Base-by-base conservation (phyloP, 192 early-diverging fungal species). In the Glomus cerebriforme region DNA sequence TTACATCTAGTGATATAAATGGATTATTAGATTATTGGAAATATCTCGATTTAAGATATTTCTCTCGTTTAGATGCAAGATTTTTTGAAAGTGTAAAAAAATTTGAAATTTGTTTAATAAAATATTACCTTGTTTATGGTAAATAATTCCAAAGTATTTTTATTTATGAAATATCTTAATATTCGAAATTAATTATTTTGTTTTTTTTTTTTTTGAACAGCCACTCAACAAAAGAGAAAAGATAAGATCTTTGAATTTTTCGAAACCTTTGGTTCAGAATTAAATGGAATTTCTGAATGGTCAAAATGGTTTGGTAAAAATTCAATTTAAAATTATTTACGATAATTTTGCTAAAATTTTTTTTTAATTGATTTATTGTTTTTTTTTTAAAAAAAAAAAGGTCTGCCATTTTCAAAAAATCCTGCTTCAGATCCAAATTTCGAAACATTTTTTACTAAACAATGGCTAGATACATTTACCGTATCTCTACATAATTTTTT, bases 101-200 rank as follows among this genome's bases (percentile, higher is more conserved):
- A 77, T 89, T 91, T 77, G 90, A 91, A 77, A 81, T 86, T 13
- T 84, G 87, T 78, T 79, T 91, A 59, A 85, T 90, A 58, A 78
- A 86, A 76, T 88, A 90, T 80, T 91, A 90, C 39, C 83, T 91
- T 24, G 80, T 91, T 32, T 82, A 88, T 81, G 90, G 90, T 88
- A 87, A 81, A 63, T 34, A 54, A 29, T n/a, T n/a, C n/a, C n/a
- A n/a, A n/a, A n/a, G n/a, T n/a, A 79, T 10, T 32, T 24, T 22
- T 2, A 3, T 13, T 60, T n/a, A 58, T 73, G 3, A 19, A 19
- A 54, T 54, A 19, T 19, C 1, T 19, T 54, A 54, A 54, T 54
- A 19, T 54, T 22, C 17, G 47, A 37, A 29, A 19, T 70, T 32
- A n/a, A 15, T 37, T 68, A 26, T 58, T 59, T 26, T 26, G 54